Evolutionary conservation across 73 alveolate genomes (phyloP).

Genomic region (Paramecium sonneborni): DNA sequence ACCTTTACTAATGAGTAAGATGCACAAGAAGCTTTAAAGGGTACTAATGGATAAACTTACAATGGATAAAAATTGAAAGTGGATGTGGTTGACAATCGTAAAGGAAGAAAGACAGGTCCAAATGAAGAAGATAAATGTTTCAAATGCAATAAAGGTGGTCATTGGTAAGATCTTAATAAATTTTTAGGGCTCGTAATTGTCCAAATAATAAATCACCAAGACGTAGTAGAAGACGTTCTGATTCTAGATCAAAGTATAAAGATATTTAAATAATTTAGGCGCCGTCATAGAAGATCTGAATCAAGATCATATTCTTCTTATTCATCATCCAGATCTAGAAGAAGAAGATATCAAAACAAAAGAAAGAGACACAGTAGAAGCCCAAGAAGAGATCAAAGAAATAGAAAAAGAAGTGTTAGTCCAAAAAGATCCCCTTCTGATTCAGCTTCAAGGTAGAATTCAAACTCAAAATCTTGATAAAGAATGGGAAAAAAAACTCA

Average conservation of each 20-base stretch:
- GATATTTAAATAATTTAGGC: neutral
- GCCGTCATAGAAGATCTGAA: slow-evolving; percentile 27
- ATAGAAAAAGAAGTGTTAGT: neutral
- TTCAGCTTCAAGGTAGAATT: neutral
- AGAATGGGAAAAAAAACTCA: slow-evolving; percentile 37
- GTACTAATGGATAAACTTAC: neutral
- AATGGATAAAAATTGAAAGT: slow-evolving; percentile 42
- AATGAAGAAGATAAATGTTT: slow-evolving; percentile 53
- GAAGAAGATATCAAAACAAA: slow-evolving; percentile 27
- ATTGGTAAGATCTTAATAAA: neutral
- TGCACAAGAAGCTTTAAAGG: slow-evolving; percentile 20
- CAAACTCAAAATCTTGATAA: slow-evolving; percentile 30
- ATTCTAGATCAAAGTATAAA: slow-evolving; percentile 41
- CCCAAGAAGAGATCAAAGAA: slow-evolving; percentile 4
- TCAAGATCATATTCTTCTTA: slow-evolving; percentile 43
- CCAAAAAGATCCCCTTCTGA: slow-evolving; percentile 21
- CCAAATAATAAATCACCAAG: neutral
- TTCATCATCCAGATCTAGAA: slow-evolving; percentile 53
- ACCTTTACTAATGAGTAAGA: slow-evolving; percentile 34
- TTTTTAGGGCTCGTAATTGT: slow-evolving; percentile 53
- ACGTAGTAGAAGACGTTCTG: slow-evolving; percentile 30
- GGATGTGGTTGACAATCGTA: slow-evolving; percentile 50
- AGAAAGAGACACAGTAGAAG: slow-evolving; percentile 41
- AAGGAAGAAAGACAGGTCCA: slow-evolving; percentile 38
- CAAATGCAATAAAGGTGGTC: slow-evolving; percentile 55